Evolutionary conservation across 148 eudicot species (phyloP).

Genomic region (Nepenthes mirabilis): DNA sequence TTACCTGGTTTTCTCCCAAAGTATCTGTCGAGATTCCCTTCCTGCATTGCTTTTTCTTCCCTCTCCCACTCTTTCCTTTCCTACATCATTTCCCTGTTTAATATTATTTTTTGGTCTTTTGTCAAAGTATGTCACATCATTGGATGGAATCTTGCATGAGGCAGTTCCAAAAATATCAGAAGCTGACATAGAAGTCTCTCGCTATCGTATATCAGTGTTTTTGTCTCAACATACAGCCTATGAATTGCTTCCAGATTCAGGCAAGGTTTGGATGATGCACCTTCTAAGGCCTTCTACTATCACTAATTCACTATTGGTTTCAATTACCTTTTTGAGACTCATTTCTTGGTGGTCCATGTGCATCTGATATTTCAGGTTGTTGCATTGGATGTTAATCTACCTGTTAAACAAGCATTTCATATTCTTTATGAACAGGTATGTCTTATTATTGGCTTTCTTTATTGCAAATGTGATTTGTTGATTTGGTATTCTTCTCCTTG

Average conservation of each 20-base stretch:
- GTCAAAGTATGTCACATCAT: background rate
- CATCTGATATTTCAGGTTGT: conserved; percentile 40
- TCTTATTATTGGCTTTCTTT: background rate
- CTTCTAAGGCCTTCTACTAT: background rate
- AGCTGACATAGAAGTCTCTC: conserved; percentile 68
- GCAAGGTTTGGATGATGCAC: conserved; percentile 47
- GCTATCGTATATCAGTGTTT: conserved; percentile 64
- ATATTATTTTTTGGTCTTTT: too few relatives aligned
- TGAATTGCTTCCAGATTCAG: conserved; percentile 94
- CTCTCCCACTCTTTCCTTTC: too few relatives aligned
- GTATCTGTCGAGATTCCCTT: too few relatives aligned
- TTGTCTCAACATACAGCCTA: conserved; percentile 73
- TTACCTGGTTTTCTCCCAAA: too few relatives aligned
- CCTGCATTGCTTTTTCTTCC: too few relatives aligned
- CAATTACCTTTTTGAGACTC: background rate
- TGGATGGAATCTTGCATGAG: conserved; percentile 36
- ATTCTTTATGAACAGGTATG: conserved; percentile 88
- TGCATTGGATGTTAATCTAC: conserved; percentile 73
- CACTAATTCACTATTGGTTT: background rate
- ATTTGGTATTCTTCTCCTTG: too few relatives aligned
- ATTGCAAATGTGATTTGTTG: background rate
- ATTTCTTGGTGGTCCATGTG: conserved; percentile 2
- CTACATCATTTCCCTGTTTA: too few relatives aligned
- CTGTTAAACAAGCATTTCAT: conserved; percentile 95
- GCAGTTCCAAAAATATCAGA: conserved; percentile 42